These are phyloP conservation scores for Ascoidea asiatica DNA, from an alignment of 805 yeast genomes.

Conservation along the genomic window DNA sequence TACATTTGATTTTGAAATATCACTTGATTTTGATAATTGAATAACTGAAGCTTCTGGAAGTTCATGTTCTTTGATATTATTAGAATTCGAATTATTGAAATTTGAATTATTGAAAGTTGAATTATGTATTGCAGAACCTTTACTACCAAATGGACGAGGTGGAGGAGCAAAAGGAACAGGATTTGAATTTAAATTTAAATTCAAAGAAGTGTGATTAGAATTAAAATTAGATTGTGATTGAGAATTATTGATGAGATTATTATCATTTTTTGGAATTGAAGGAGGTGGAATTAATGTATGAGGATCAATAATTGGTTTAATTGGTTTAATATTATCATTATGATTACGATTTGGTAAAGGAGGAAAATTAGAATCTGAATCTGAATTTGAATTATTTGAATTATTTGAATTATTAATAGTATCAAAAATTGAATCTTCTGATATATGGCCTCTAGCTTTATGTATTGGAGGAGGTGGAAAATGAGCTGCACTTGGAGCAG, in stretches of 20 bases:
- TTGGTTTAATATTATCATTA: not conserved
- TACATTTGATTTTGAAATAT: not conserved
- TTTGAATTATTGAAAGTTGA: not conserved
- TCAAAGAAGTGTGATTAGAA: conserved; percentile 16
- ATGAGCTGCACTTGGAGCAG: conserved; percentile 21
- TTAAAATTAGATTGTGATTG: conserved; percentile 9
- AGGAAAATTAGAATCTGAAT: not conserved
- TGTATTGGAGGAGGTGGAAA: conserved; percentile 31
- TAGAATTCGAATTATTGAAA: no score
- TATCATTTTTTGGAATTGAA: not conserved
- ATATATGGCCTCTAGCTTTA: conserved; percentile 14
- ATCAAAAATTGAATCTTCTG: conserved; percentile 3
- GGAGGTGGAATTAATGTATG: not conserved
- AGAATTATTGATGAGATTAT: not conserved
- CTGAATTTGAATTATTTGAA: not conserved
- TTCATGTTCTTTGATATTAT: not conserved
- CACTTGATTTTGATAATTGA: not conserved
- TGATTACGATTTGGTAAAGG: not conserved
- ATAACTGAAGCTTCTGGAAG: not conserved
- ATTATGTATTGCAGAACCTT: not conserved
- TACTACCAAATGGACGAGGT: conserved; percentile 13
- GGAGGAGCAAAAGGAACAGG: conserved; percentile 15
- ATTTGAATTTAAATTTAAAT: conserved; percentile 12
- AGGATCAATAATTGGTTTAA: not conserved
- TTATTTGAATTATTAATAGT: conserved; percentile 1